Percentiles rank a stretch among this genome's conserved stretches.
Conservation (phyloP, 257 asterid genomes). For the Petunia secreta region DNA sequence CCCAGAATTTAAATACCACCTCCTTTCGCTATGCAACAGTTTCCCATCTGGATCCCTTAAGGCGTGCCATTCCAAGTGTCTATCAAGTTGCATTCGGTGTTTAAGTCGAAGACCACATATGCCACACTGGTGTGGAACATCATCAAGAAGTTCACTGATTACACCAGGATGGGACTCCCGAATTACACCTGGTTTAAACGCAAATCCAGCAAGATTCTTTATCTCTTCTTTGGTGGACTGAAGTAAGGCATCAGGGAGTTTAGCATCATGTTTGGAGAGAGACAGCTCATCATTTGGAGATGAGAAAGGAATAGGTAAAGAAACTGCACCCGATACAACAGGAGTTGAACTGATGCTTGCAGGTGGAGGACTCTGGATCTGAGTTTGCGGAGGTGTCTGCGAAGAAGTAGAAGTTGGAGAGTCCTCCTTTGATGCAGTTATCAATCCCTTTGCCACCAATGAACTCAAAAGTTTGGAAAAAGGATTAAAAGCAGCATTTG, state of each 20-base stretch:
- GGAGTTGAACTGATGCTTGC: conserved; percentile 41
- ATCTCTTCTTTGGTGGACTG: conserved; percentile 40
- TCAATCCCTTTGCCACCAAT: conserved; percentile 78
- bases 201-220: conserved; percentile 60
- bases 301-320: conserved; percentile 39
- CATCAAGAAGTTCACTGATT: conserved; percentile 61
- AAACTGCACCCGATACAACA: conserved; percentile 44
- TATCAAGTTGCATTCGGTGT: conserved; percentile 59
- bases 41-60: conserved; percentile 42
- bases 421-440: conserved; percentile 63
- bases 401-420: conserved; percentile 36
- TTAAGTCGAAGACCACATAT: conserved; percentile 67
- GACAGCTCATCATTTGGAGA: conserved; percentile 38
- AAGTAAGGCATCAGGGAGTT: conserved; percentile 36
- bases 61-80: conserved; percentile 88
- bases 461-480: conserved; percentile 81
- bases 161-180: conserved; percentile 65
- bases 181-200: conserved; percentile 65
- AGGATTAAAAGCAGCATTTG: conserved; percentile 58
- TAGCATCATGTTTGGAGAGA: conserved; percentile 35
- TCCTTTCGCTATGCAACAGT: conserved; percentile 44
- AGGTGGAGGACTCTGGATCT: conserved; percentile 44
- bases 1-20: conserved; percentile 61
- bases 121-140: conserved; percentile 64
- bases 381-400: conserved; percentile 40